Percentiles rank a stretch among this genome's conserved stretches.
Evolutionary conservation across 2,329 filamentous ascomycete species (phyloP).

Genomic region (Aspergillus brunneoviolaceus): DNA sequence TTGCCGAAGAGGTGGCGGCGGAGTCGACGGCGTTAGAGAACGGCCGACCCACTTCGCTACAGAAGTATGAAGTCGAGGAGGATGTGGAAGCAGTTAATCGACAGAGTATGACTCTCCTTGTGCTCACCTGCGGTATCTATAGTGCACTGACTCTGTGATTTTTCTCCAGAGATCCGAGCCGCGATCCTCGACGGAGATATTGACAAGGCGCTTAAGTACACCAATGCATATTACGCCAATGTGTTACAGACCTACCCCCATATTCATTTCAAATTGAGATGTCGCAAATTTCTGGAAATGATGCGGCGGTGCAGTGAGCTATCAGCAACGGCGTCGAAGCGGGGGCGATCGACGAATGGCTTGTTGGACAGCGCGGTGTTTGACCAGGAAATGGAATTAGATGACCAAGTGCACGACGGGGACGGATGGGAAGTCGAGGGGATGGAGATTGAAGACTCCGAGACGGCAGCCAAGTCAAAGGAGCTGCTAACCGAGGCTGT

Average conservation of each 20-base stretch:
- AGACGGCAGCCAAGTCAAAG: slow-evolving; percentile 38
- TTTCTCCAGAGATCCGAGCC: slow-evolving; percentile 69
- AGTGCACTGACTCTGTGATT: neutral
- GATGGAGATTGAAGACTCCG: slow-evolving; percentile 57
- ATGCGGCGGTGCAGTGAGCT: slow-evolving; percentile 72
- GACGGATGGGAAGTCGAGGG: slow-evolving; percentile 43
- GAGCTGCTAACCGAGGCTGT: slow-evolving; percentile 69
- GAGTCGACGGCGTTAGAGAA: slow-evolving; percentile 70
- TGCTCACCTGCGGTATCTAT: neutral
- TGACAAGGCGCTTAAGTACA: slow-evolving; percentile 82
- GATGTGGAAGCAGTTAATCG: slow-evolving; percentile 83
- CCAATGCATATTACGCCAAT: slow-evolving; percentile 72
- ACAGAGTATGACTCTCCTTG: slow-evolving; percentile 64
- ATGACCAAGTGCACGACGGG: slow-evolving; percentile 48
- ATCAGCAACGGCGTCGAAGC: slow-evolving; percentile 40
- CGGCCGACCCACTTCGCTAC: slow-evolving; percentile 52
- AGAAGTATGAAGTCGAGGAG: slow-evolving; percentile 68
- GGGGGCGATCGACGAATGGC: slow-evolving; percentile 40
- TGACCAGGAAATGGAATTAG: slow-evolving; percentile 58
- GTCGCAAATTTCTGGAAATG: slow-evolving; percentile 94
- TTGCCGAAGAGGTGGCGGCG: slow-evolving; percentile 74
- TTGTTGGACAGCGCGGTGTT: slow-evolving; percentile 46
- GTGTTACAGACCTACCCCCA: slow-evolving; percentile 78
- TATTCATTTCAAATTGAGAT: slow-evolving; percentile 83
- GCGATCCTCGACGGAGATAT: slow-evolving; percentile 91